Evolutionary conservation across 2,329 filamentous ascomycete genomes (phyloP).

Genomic region (Corinectria fuckeliana): DNA sequence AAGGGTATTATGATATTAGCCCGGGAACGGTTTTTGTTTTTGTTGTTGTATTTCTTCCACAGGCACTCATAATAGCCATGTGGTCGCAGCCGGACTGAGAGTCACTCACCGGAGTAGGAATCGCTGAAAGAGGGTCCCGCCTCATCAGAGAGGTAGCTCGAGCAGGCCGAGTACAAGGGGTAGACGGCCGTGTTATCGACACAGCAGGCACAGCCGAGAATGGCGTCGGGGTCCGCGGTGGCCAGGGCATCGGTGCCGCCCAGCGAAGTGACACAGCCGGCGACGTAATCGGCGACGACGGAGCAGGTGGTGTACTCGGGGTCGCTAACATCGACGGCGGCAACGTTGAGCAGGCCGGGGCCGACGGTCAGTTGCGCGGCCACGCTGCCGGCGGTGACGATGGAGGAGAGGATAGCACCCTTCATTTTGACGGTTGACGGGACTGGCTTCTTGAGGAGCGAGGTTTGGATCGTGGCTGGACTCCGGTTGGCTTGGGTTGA

Average conservation of each 20-base stretch:
- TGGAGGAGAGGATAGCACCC: constrained; percentile 23
- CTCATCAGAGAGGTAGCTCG: constrained; percentile 37
- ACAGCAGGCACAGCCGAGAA: constrained; percentile 42
- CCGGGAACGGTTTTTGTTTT: not conserved
- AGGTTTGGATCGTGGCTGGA: not conserved
- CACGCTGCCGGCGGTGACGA: constrained; percentile 31
- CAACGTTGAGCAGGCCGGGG: constrained; percentile 30
- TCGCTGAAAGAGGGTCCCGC: constrained; percentile 26
- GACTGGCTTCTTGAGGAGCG: not conserved
- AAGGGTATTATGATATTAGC: constrained; percentile 13
- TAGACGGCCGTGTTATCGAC: constrained; percentile 28
- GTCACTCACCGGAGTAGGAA: constrained; percentile 35
- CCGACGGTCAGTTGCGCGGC: constrained; percentile 37
- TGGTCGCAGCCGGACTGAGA: too few species aligned
- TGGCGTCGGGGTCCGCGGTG: constrained; percentile 30
- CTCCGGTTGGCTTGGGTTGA: not conserved
- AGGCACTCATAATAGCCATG: not conserved
- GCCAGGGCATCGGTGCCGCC: constrained; percentile 34
- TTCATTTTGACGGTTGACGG: constrained; percentile 35
- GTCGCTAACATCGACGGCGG: constrained; percentile 35
- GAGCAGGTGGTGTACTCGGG: constrained; percentile 36
- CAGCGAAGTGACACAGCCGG: constrained; percentile 29
- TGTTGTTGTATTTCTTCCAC: not conserved
- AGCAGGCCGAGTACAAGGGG: constrained; percentile 39
- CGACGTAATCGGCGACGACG: constrained; percentile 27